phyloP scores from a whole-genome alignment of 495 filamentous ascomycete species.

The Penicillium lividum region DNA sequence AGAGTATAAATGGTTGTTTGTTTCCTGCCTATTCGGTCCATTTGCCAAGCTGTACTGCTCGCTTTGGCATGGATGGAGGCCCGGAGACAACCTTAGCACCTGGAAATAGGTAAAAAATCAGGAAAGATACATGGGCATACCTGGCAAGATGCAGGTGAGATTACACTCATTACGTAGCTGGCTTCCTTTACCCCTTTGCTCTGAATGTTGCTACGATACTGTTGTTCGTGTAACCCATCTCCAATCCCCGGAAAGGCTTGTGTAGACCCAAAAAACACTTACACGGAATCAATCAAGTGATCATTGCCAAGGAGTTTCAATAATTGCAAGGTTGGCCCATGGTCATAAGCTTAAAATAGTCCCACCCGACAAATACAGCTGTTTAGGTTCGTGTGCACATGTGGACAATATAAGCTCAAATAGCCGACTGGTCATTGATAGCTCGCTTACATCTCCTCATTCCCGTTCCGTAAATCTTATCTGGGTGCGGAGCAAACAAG shows the following conservation, averaged over 20 bases:
- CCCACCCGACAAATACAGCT: background rate
- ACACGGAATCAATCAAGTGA: background rate
- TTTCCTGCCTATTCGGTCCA: background rate
- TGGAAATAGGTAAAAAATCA: background rate
- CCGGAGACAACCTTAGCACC: background rate
- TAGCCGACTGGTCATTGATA: conserved; percentile 7
- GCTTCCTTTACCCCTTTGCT: background rate
- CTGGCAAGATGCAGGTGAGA: background rate
- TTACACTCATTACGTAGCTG: background rate
- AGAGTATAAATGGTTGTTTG: background rate
- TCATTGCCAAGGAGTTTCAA: background rate
- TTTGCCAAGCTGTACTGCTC: background rate
- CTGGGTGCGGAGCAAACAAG: conserved; percentile 6
- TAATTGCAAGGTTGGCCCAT: background rate
- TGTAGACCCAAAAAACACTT: background rate
- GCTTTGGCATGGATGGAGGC: background rate
- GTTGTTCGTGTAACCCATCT: conserved; percentile 23
- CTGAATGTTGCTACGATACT: conserved; percentile 9
- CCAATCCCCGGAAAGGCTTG: background rate
- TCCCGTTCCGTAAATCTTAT: conserved; percentile 15
- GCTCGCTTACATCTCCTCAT: conserved; percentile 4
- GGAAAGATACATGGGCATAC: background rate
- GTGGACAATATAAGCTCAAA: background rate
- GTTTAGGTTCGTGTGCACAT: background rate
- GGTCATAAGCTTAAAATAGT: conserved; percentile 3